Base-by-base conservation (phyloP, 305 asterid species). In the Plantago lanceolata region DNA sequence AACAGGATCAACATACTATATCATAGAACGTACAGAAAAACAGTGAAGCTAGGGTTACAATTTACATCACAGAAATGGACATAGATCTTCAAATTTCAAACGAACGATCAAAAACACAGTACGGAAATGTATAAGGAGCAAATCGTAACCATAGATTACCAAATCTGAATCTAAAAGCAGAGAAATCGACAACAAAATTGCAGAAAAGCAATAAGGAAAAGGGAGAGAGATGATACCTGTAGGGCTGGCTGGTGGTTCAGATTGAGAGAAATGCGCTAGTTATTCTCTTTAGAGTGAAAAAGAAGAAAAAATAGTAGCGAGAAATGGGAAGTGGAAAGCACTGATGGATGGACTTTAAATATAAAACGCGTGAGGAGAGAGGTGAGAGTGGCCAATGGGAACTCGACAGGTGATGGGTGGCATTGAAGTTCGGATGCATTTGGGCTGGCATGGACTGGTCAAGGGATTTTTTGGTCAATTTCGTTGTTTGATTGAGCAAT, bases 401-500 rank as follows among this genome's bases (percentile, higher is more conserved):
- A 55, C 13, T 8, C 3, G 59, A 55, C 59, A 55, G 59, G 59
- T 55, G 59, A 16, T 55, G 59, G 59, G 59, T 28, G 8, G 35
- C 59, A 26, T 55, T 55, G 40, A 19, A 55, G 14, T 55, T 26
- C 14, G 59, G 59, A 55, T 55, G 59, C 43, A 5, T 1, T 5
- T 33, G 40, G 9, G 68, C 40, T 33, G 40, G 40, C 40, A 40
- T 8, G 67, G 76, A 73, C 76, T 61, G 56, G 62, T 70, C 79
- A 67, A 73, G 66, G 59, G 54, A 57, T 48, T 43, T 63, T 68
- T 28, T 45, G 35, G 73, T 57, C 63, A 50, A 55, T 67, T 57
- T 12, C n/a, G n/a, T n/a, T n/a, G n/a, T n/a, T 3, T 2, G 17
- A 31, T 24, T 18, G 50, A 51, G 16, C 19, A 57, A 17, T n/a